phyloP scores from a whole-genome alignment of 148 eudicot species.

The Selenicereus undatus region DNA sequence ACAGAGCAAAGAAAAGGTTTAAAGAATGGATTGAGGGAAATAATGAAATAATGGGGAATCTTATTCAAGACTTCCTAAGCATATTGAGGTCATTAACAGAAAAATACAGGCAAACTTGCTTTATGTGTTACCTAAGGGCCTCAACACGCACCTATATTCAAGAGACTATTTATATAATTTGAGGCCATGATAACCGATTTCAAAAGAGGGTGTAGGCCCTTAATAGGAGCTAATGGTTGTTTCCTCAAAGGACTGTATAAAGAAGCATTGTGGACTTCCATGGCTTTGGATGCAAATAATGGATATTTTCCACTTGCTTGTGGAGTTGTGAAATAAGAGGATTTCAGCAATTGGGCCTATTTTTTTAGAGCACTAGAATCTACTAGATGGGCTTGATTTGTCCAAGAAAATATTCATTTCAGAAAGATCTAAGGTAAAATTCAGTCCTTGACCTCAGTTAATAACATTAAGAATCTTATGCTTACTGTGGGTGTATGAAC shows the following conservation, averaged over 20 bases:
- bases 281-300: background rate
- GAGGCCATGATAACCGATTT: background rate
- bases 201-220: background rate
- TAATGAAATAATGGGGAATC: background rate
- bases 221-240: background rate
- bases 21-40: background rate
- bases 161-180: background rate
- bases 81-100: background rate
- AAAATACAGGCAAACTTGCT: background rate
- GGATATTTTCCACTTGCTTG: background rate
- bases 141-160: background rate
- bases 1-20: background rate
- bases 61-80: background rate
- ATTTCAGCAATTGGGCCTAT: background rate
- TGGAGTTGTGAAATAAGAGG: background rate
- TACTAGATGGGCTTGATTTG: background rate
- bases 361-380: background rate
- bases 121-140: background rate
- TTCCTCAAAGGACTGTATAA: background rate
- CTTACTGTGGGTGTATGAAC: too few species aligned
- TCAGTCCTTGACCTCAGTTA: too few species aligned
- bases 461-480: too few species aligned
- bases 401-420: background rate
- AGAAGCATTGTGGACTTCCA: background rate
- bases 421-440: too few species aligned